These are phyloP conservation scores for Volvox reticuliferus DNA, from an alignment of 139 green algal species.

Conservation along the genomic window DNA sequence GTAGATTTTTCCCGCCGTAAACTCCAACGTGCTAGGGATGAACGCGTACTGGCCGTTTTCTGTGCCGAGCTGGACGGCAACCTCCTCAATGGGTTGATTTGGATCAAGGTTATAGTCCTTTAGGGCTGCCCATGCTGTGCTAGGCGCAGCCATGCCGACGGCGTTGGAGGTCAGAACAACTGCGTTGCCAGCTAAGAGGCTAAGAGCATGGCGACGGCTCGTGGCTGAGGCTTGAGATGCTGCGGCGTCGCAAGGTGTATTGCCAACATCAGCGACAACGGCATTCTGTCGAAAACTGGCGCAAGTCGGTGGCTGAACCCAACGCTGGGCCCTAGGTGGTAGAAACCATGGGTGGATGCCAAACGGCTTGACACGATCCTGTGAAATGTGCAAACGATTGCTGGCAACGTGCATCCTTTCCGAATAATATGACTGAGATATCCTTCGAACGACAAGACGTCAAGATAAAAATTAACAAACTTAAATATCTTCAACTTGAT, in stretches of 20 bases:
- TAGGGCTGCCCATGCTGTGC: not conserved
- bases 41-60: constrained; percentile 24
- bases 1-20: constrained; percentile 10
- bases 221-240: not conserved
- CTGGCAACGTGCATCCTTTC: not conserved
- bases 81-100: constrained; percentile 13
- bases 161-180: not conserved
- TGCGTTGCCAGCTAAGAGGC: not conserved
- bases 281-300: not conserved
- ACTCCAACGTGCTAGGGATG: constrained; percentile 25
- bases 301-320: not conserved
- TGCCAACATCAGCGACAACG: not conserved
- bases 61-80: constrained; percentile 19
- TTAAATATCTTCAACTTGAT: too few species aligned
- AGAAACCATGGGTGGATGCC: not conserved
- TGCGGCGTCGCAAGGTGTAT: not conserved
- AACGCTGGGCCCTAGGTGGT: too few species aligned
- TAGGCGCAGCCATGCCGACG: not conserved
- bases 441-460: too few species aligned
- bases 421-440: too few species aligned
- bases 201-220: not conserved
- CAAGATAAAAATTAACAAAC: too few species aligned
- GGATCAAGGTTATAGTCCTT: constrained; percentile 36
- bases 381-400: not conserved
- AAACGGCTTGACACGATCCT: not conserved